Evolutionary conservation across 2,329 filamentous ascomycete genomes (phyloP).

Genomic region (Dothideomycetes sp.): DNA sequence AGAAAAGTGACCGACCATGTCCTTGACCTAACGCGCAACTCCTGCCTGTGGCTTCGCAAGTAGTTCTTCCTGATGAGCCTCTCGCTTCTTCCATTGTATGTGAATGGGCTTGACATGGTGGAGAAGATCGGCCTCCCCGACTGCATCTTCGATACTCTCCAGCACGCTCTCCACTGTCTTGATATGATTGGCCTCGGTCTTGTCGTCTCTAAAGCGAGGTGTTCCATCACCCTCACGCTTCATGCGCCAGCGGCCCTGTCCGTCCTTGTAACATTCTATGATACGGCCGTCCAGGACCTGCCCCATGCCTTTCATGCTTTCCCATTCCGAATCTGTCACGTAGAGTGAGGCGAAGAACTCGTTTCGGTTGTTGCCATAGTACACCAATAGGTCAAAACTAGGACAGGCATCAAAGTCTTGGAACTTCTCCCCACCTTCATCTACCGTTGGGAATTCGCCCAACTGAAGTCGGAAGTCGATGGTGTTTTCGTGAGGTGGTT

Average conservation of each 20-base stretch:
- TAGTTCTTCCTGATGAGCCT: slow-evolving; percentile 19
- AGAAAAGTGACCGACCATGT: too few relatives aligned
- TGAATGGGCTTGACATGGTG: slow-evolving; percentile 59
- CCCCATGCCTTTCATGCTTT: slow-evolving; percentile 59
- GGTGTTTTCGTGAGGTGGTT: slow-evolving; percentile 88
- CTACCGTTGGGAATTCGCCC: slow-evolving; percentile 52
- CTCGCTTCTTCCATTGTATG: slow-evolving; percentile 64
- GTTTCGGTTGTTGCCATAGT: slow-evolving; percentile 54
- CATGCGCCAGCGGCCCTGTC: slow-evolving; percentile 67
- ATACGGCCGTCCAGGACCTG: slow-evolving; percentile 77
- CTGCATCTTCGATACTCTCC: slow-evolving; percentile 76
- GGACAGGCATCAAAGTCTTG: slow-evolving; percentile 61
- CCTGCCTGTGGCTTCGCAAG: not conserved
- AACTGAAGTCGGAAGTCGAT: slow-evolving; percentile 81
- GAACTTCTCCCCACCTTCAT: slow-evolving; percentile 55
- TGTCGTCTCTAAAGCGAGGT: slow-evolving; percentile 85
- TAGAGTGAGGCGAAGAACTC: slow-evolving; percentile 55
- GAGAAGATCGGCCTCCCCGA: slow-evolving; percentile 73
- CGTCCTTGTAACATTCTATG: slow-evolving; percentile 80
- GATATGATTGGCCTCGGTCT: slow-evolving; percentile 80
- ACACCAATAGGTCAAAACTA: slow-evolving; percentile 51
- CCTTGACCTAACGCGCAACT: too few relatives aligned
- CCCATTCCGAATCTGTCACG: slow-evolving; percentile 72
- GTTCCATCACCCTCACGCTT: slow-evolving; percentile 35
- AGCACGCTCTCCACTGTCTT: slow-evolving; percentile 76